Percentiles rank a stretch among this genome's conserved stretches.
These are phyloP conservation scores for Aureobasidium musti DNA, from an alignment of 2,329 filamentous ascomycete genomes.

Conservation along the genomic window DNA sequence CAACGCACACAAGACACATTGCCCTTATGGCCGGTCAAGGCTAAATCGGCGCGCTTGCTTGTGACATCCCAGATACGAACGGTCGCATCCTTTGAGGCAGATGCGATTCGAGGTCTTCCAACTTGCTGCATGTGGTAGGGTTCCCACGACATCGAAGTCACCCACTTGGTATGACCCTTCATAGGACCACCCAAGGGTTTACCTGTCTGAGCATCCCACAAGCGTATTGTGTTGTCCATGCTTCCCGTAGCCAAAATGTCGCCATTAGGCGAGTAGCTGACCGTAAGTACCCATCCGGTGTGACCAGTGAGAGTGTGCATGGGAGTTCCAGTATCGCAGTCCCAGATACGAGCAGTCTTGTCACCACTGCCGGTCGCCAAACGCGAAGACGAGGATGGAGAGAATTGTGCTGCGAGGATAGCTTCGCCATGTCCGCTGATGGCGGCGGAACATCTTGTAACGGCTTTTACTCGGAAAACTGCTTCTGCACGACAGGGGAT, in stretches of 20 bases:
- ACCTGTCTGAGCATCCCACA: constrained; percentile 86
- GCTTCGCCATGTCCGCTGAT: constrained; percentile 91
- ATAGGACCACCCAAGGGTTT: constrained; percentile 69
- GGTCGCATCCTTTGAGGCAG: constrained; percentile 85
- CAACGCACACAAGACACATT: constrained; percentile 89
- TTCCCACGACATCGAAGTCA: constrained; percentile 87
- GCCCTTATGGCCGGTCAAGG: constrained; percentile 84
- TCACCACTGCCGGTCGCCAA: constrained; percentile 91
- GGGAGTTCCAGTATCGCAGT: constrained; percentile 90
- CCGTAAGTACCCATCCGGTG: constrained; percentile 83
- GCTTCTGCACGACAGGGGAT: constrained; percentile 78
- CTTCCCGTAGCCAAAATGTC: constrained; percentile 80
- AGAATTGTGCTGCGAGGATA: constrained; percentile 84
- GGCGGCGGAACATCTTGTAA: constrained; percentile 83
- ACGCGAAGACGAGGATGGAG: constrained; percentile 71
- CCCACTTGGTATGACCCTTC: constrained; percentile 86
- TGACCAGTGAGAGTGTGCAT: constrained; percentile 84
- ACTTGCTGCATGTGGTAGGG: constrained; percentile 80
- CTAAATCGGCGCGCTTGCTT: constrained; percentile 74
- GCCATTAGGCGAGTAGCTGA: constrained; percentile 84
- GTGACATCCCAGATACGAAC: constrained; percentile 85
- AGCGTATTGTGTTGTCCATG: constrained; percentile 87
- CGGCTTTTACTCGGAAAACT: constrained; percentile 88
- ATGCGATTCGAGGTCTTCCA: constrained; percentile 77
- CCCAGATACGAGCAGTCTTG: constrained; percentile 88